These are phyloP conservation scores for Suillus spraguei DNA, from an alignment of 768 basidiomycete species.

Conservation along the genomic window DNA sequence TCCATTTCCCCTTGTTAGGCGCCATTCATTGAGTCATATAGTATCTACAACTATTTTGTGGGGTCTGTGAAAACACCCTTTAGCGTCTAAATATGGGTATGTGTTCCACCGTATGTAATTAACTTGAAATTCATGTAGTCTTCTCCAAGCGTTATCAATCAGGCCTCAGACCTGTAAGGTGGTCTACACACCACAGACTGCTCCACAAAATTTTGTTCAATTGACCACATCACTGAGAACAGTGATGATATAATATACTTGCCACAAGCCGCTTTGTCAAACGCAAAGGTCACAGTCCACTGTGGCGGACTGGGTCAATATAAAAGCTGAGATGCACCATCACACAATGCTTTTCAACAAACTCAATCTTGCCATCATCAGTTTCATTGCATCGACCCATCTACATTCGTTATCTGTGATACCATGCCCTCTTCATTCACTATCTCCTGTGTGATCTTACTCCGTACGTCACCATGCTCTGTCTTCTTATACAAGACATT, in stretches of 20 bases:
- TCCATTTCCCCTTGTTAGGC: too few species aligned
- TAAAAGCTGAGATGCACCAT: slow-evolving; percentile 3
- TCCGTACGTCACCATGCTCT: slow-evolving; percentile 19
- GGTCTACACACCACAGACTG: background rate
- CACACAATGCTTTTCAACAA: background rate
- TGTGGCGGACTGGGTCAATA: background rate
- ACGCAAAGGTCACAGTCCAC: slow-evolving; percentile 1
- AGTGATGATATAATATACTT: background rate
- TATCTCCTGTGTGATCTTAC: slow-evolving; percentile 19
- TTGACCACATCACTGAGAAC: background rate
- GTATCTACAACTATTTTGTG: too few species aligned
- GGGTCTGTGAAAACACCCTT: background rate
- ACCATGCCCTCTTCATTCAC: slow-evolving; percentile 26
- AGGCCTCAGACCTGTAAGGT: background rate
- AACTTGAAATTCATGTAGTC: background rate
- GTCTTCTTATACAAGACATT: background rate
- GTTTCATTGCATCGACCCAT: slow-evolving; percentile 13
- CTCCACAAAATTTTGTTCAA: background rate
- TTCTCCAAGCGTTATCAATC: background rate
- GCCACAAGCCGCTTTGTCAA: background rate
- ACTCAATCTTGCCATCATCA: slow-evolving; percentile 2
- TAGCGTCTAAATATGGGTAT: background rate
- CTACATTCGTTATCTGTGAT: slow-evolving; percentile 22
- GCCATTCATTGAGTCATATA: too few species aligned
- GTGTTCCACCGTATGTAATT: background rate